phyloP scores from a whole-genome alignment of 345 rosid genomes.

The Streptanthus diversifolius region DNA sequence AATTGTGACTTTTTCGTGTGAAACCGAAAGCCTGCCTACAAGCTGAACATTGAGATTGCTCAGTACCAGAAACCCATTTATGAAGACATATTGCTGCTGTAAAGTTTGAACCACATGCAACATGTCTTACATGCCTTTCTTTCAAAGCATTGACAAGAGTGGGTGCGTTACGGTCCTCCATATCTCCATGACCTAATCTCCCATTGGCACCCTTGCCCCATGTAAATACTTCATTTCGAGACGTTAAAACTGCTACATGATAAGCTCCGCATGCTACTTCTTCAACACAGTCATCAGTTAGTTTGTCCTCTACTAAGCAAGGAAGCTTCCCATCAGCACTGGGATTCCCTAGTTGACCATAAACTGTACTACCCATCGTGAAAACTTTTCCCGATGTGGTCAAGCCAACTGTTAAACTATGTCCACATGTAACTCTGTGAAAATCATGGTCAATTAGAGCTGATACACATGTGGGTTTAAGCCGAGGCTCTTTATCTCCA shows the following conservation, averaged over 20 bases:
- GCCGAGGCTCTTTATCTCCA: constrained; percentile 87
- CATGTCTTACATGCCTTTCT: constrained; percentile 76
- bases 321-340: constrained; percentile 79
- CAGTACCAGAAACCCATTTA: constrained; percentile 89
- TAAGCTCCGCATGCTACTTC: constrained; percentile 91
- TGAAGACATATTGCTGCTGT: constrained; percentile 88
- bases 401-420: constrained; percentile 86
- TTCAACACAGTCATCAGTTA: constrained; percentile 65
- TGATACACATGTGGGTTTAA: constrained; percentile 89
- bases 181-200: constrained; percentile 90
- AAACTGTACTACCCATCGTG: constrained; percentile 92
- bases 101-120: constrained; percentile 89
- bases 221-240: constrained; percentile 78
- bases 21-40: constrained; percentile 93
- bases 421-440: constrained; percentile 86
- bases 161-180: constrained; percentile 80
- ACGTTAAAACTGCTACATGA: constrained; percentile 78
- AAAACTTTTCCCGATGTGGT: constrained; percentile 71
- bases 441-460: constrained; percentile 76
- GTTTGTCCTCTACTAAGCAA: constrained; percentile 64
- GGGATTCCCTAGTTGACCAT: constrained; percentile 92
- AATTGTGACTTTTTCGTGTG: constrained; percentile 89
- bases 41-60: constrained; percentile 90
- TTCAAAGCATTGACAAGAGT: constrained; percentile 76
- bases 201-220: constrained; percentile 99